A percentile compares a stretch with the other conserved stretches of the same genome.
phyloP scores from a whole-genome alignment of 768 basidiomycete species.

The Kwoniella sp. region DNA sequence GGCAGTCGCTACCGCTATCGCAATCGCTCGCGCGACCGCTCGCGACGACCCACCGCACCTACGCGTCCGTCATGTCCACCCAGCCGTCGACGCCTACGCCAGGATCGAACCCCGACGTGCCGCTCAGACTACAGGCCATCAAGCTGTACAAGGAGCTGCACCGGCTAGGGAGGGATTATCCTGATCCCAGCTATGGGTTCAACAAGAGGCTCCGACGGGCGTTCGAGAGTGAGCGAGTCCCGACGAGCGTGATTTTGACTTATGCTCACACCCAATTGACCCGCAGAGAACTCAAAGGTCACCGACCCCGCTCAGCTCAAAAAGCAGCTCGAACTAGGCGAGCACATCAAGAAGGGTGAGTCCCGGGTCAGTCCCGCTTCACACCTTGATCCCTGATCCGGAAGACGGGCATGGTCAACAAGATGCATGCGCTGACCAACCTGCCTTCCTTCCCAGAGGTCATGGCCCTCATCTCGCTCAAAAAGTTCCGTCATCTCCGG shows the following conservation, averaged over 20 bases:
- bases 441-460: constrained; percentile 37
- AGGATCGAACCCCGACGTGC: neutral
- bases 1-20: too few species aligned
- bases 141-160: constrained; percentile 49
- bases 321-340: constrained; percentile 45
- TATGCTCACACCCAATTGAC: neutral
- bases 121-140: constrained; percentile 42
- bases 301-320: constrained; percentile 42
- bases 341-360: constrained; percentile 50
- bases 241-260: neutral
- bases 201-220: constrained; percentile 46
- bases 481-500: constrained; percentile 47
- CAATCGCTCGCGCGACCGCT: too few species aligned
- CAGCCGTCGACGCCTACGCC: neutral
- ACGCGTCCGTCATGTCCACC: constrained; percentile 10
- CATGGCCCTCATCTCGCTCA: constrained; percentile 48
- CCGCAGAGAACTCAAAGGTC: constrained; percentile 42
- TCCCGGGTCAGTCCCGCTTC: neutral
- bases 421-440: neutral
- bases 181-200: constrained; percentile 48
- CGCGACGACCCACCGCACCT: neutral
- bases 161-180: constrained; percentile 18
- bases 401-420: too few species aligned
- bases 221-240: constrained; percentile 42
- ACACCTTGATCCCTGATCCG: neutral